Percentiles rank a stretch among this genome's conserved stretches.
Evolutionary conservation across 176 grass and related monocot genomes (phyloP).

Genomic region (bread wheat (Triticum aestivum)): DNA sequence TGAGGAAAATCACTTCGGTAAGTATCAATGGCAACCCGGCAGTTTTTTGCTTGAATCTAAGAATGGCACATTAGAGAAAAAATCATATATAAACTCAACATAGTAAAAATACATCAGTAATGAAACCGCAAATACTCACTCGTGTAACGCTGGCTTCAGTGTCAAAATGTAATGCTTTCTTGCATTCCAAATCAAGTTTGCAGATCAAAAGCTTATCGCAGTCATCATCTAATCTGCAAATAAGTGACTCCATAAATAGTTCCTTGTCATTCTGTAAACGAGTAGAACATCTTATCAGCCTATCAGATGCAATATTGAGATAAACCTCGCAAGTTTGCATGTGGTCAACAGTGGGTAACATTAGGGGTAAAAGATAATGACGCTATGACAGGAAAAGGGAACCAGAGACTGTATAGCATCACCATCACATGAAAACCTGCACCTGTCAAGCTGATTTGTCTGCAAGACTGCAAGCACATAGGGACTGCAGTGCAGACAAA

Average conservation of each 20-base stretch:
- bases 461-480: neutral
- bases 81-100: neutral
- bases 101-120: slow-evolving; percentile 13
- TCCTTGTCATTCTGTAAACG: slow-evolving; percentile 67
- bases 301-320: slow-evolving; percentile 1
- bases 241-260: slow-evolving; percentile 97
- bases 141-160: slow-evolving; percentile 52
- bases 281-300: slow-evolving; percentile 25
- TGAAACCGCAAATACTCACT: slow-evolving; percentile 36
- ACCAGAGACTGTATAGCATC: neutral
- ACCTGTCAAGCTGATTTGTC: neutral
- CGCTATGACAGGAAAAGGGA: slow-evolving; percentile 5
- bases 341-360: neutral
- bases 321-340: neutral
- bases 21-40: slow-evolving; percentile 35
- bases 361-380: neutral
- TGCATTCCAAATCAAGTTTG: slow-evolving; percentile 86
- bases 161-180: slow-evolving; percentile 85
- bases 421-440: slow-evolving; percentile 15
- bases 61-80: slow-evolving; percentile 6
- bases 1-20: slow-evolving; percentile 67
- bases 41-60: slow-evolving; percentile 66
- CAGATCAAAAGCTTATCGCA: slow-evolving; percentile 89
- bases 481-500: neutral
- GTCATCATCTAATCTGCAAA: slow-evolving; percentile 80